Evolutionary conservation across 2,329 filamentous ascomycete genomes (phyloP).

Genomic region (Hypoxylon sp.): DNA sequence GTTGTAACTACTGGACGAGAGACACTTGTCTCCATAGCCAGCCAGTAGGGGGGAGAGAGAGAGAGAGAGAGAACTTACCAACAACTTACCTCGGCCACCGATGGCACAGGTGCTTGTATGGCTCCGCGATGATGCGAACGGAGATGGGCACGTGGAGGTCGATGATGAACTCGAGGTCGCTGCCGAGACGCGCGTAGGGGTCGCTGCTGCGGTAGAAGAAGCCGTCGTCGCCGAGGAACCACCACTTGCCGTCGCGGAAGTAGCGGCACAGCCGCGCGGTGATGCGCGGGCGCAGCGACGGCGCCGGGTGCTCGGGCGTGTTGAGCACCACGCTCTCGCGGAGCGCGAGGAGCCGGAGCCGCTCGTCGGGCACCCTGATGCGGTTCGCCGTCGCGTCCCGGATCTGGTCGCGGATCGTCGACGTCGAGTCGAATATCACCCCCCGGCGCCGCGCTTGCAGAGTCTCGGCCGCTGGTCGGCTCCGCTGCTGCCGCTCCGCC

Average conservation of each 20-base stretch:
- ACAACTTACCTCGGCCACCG: neutral
- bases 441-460: too few species aligned
- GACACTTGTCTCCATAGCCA: too few species aligned
- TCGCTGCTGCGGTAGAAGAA: slow-evolving; percentile 13
- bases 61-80: neutral
- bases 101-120: slow-evolving; percentile 21
- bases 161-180: slow-evolving; percentile 1
- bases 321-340: slow-evolving; percentile 11
- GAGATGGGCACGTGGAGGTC: slow-evolving; percentile 13
- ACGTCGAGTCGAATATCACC: too few species aligned
- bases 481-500: too few species aligned
- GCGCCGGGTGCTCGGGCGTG: neutral
- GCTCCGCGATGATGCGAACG: slow-evolving; percentile 2
- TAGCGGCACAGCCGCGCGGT: neutral
- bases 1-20: too few species aligned
- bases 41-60: neutral
- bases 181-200: neutral
- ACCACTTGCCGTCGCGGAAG: neutral
- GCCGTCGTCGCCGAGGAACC: slow-evolving; percentile 15
- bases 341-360: neutral
- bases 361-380: neutral
- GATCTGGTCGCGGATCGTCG: too few species aligned
- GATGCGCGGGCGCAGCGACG: neutral
- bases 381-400: neutral
- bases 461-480: too few species aligned